Conservation (phyloP, 768 basidiomycete genomes). For the Lactifluus pinguis region DNA sequence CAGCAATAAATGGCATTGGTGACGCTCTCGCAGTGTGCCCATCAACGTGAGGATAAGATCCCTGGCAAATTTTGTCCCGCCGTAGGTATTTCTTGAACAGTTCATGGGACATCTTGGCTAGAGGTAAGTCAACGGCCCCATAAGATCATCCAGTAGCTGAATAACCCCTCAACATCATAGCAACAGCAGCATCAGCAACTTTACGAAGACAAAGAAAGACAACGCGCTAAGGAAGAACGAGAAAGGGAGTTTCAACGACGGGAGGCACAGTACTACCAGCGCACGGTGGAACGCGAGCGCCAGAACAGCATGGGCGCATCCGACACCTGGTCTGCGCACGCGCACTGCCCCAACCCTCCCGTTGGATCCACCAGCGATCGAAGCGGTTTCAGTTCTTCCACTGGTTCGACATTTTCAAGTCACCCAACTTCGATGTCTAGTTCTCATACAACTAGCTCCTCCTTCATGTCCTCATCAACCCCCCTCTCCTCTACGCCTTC, state of each 20-base stretch:
- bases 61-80: too few relatives aligned
- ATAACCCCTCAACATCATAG: too few relatives aligned
- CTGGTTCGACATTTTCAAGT: constrained; percentile 18
- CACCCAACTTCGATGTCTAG: constrained; percentile 16
- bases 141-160: too few relatives aligned
- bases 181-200: too few relatives aligned
- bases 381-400: constrained; percentile 17
- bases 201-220: constrained; percentile 6
- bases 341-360: constrained; percentile 23
- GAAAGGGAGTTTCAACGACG: constrained; percentile 22
- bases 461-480: constrained; percentile 7
- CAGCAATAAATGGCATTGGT: too few relatives aligned
- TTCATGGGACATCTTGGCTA: too few relatives aligned
- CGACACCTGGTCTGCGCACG: constrained; percentile 6
- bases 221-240: constrained; percentile 26
- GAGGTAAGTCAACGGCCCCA: too few relatives aligned
- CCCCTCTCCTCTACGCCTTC: constrained; percentile 9
- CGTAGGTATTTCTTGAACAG: too few relatives aligned
- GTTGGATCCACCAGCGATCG: constrained; percentile 17
- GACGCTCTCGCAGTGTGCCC: too few relatives aligned
- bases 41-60: too few relatives aligned
- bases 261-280: constrained; percentile 16
- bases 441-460: constrained; percentile 9
- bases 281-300: constrained; percentile 19
- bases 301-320: constrained; percentile 24